These are phyloP conservation scores for Beauveria caledonica DNA, from an alignment of 2,329 filamentous ascomycete species.

Conservation along the genomic window DNA sequence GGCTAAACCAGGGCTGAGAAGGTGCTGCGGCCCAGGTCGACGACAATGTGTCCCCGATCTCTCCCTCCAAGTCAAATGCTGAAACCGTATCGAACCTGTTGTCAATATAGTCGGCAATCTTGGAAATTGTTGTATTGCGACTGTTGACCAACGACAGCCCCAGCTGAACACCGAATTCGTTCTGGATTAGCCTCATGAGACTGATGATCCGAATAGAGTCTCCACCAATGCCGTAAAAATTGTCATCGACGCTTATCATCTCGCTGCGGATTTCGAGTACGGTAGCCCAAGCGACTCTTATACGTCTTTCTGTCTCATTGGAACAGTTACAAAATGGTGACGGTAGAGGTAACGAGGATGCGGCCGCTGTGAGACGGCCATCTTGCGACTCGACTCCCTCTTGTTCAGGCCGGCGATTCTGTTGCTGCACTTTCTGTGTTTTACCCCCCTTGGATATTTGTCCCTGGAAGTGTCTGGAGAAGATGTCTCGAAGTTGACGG, in stretches of 20 bases:
- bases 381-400: not conserved
- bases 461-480: not conserved
- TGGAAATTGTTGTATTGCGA: constrained; percentile 14
- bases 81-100: not conserved
- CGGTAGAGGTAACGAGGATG: not conserved
- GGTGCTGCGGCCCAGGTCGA: not conserved
- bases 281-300: not conserved
- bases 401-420: not conserved
- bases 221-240: constrained; percentile 4
- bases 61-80: not conserved
- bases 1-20: not conserved
- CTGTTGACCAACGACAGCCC: constrained; percentile 14
- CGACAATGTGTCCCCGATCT: not conserved
- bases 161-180: constrained; percentile 12
- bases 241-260: not conserved
- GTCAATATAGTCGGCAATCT: constrained; percentile 13
- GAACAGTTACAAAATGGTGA: not conserved
- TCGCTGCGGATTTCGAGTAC: not conserved
- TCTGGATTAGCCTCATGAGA: constrained; percentile 1
- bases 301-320: not conserved
- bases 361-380: no score
- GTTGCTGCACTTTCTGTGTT: not conserved
- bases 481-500: constrained; percentile 18
- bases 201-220: constrained; percentile 9
- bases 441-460: not conserved